These are phyloP conservation scores for Aspergillus saccharolyticus DNA, from an alignment of 495 filamentous ascomycete genomes.

Conservation along the genomic window DNA sequence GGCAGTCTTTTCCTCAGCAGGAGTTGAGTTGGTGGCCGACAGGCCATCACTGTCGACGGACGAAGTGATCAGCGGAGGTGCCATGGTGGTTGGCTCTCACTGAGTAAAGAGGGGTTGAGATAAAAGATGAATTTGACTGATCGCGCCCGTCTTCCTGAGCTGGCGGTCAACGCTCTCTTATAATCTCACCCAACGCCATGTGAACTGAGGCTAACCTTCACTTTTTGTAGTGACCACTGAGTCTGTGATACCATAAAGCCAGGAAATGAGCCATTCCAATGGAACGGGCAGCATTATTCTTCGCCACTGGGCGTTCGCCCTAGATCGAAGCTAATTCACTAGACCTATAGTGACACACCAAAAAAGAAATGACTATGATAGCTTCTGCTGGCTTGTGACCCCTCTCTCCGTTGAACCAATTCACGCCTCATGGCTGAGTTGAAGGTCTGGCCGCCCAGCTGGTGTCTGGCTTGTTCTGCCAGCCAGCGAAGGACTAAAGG, in stretches of 20 bases:
- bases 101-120: neutral
- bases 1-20: conserved; percentile 1
- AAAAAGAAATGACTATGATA: neutral
- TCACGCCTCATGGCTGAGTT: neutral
- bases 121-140: neutral
- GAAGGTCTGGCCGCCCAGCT: neutral
- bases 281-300: neutral
- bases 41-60: neutral
- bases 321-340: neutral
- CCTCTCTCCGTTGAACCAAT: neutral
- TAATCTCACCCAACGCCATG: neutral
- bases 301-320: neutral
- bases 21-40: neutral
- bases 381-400: neutral
- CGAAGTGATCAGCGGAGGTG: neutral
- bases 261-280: neutral
- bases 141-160: neutral
- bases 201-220: neutral
- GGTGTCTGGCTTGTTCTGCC: neutral
- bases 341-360: too few relatives aligned
- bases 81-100: neutral
- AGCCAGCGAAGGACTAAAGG: neutral
- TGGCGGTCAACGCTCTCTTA: neutral
- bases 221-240: neutral
- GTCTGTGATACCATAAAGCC: neutral